Evolutionary conservation across 2,329 filamentous ascomycete species (phyloP).

Genomic region (Cucurbitaria berberidis): DNA sequence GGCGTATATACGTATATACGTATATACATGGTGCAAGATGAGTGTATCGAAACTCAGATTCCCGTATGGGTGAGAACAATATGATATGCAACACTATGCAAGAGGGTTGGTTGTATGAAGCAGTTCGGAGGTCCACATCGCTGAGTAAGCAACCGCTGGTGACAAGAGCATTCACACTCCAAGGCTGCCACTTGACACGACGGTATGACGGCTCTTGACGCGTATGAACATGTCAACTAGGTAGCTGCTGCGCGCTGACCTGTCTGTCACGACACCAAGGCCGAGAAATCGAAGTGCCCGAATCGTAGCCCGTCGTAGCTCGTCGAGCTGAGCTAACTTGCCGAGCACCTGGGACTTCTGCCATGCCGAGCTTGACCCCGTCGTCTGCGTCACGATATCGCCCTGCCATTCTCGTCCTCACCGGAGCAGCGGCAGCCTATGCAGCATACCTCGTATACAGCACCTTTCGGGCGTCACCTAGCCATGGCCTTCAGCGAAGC

Average conservation of each 20-base stretch:
- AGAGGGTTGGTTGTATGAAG: neutral
- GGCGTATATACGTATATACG: no score
- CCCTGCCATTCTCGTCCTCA: conserved; percentile 61
- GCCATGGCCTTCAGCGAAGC: conserved; percentile 62
- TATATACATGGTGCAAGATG: neutral
- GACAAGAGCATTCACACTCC: neutral
- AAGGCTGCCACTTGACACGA: no score
- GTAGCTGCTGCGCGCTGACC: conserved; percentile 16
- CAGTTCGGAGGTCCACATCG: conserved; percentile 13
- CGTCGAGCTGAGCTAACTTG: neutral
- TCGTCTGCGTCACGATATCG: conserved; percentile 48
- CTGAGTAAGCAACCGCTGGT: conserved; percentile 11
- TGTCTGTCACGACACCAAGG: no score
- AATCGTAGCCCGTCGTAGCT: neutral
- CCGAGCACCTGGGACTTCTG: conserved; percentile 12
- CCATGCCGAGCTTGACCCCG: conserved; percentile 42
- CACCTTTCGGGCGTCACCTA: conserved; percentile 40
- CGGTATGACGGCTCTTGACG: conserved; percentile 1
- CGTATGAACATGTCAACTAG: conserved; percentile 20
- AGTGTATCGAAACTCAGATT: neutral
- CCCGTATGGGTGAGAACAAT: no score
- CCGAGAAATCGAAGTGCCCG: no score
- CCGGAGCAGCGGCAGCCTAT: conserved; percentile 63
- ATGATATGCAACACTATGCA: no score
- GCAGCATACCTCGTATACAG: conserved; percentile 66